These are phyloP conservation scores for Trichoderma polysporum DNA, from an alignment of 2,329 filamentous ascomycete species.

Conservation along the genomic window DNA sequence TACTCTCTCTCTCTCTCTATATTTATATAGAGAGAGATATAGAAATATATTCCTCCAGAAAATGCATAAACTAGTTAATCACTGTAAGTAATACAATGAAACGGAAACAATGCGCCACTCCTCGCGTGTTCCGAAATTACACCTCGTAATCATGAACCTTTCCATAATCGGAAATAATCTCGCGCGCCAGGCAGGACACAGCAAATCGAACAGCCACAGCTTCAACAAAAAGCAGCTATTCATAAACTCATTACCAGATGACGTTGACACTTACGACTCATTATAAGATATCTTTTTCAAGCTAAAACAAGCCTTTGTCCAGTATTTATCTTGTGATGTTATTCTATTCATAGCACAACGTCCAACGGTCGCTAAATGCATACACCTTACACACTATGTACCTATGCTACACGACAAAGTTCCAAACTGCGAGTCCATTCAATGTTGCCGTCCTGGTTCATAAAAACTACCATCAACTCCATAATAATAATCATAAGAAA, in stretches of 20 bases:
- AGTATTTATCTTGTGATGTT: conserved; percentile 7
- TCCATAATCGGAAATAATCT: neutral
- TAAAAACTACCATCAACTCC: neutral
- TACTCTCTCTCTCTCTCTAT: neutral
- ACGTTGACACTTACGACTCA: conserved; percentile 4
- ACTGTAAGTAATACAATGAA: neutral
- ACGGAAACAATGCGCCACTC: neutral
- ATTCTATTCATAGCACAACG: conserved; percentile 12
- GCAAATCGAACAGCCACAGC: no score
- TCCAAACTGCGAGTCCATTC: neutral
- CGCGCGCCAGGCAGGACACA: neutral
- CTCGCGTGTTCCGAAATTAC: neutral
- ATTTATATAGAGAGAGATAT: no score
- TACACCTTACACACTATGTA: conserved; percentile 1
- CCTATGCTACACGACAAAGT: conserved; percentile 2
- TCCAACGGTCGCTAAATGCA: conserved; percentile 1
- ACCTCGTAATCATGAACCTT: neutral
- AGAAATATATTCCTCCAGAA: no score
- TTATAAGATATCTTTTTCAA: neutral
- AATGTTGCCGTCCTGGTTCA: neutral
- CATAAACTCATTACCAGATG: neutral
- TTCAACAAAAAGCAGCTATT: no score
- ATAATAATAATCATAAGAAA: neutral
- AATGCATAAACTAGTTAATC: no score
- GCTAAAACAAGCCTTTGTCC: neutral